phyloP scores from a whole-genome alignment of 495 filamentous ascomycete species.

The Astrothelium macrocarpum region DNA sequence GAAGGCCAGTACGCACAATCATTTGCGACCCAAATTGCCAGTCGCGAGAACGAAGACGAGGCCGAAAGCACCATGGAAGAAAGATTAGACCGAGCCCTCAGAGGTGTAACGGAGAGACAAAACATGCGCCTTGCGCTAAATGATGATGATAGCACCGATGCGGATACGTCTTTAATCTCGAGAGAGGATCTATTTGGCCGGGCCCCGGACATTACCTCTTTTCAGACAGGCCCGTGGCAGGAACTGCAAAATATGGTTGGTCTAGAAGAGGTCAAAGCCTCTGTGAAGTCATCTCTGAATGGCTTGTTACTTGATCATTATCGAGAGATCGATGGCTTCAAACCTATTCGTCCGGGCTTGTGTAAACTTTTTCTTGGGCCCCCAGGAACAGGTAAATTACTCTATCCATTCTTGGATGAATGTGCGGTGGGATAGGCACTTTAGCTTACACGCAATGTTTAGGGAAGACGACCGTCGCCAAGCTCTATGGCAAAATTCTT shows the following conservation, averaged over 20 bases:
- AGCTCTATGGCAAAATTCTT: conserved; percentile 61
- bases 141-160: not conserved
- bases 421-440: not conserved
- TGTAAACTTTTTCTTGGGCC: conserved; percentile 2
- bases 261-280: not conserved
- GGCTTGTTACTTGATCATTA: not conserved
- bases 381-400: not conserved
- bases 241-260: not conserved
- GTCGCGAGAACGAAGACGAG: not conserved
- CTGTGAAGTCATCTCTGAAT: not conserved
- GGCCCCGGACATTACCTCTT: not conserved
- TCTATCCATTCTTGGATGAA: not conserved
- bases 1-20: not conserved
- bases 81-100: not conserved
- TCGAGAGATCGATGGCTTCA: not conserved
- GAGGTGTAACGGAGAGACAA: not conserved
- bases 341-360: not conserved
- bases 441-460: conserved; percentile 41
- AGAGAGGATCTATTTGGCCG: not conserved
- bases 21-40: not conserved
- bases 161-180: not conserved
- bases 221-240: not conserved
- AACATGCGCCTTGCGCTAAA: not conserved
- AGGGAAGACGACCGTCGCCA: conserved; percentile 64
- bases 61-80: not conserved